Base-by-base conservation (phyloP, 345 rosid species). In the Lumnitzera littorea region DNA sequence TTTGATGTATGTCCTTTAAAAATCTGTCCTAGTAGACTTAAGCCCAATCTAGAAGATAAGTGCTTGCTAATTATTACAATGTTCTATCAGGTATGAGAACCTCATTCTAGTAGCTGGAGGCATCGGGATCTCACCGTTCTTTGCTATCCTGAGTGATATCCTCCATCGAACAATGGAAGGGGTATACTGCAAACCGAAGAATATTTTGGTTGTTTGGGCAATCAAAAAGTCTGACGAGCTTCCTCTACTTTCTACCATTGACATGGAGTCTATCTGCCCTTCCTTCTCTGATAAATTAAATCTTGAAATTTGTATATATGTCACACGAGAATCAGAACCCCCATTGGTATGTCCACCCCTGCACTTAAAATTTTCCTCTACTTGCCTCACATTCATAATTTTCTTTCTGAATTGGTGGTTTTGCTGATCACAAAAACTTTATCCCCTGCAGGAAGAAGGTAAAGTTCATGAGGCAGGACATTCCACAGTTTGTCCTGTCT, bases 71-170 rank as follows among this genome's bases (percentile, higher is more conserved):
- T 4, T 36, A 11, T 36, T 36, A 24, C 24, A 10, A 36, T 67
- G 11, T 43, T 73, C 50, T 66, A 16, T 24, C 69, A 91, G 96
- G 83, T 89, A 89, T 20, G 90, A 89, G 69, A 82, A 85, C 81
- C 80, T 92, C 49, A 66, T 92, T 51, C 71, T 92, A 65, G 91
- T 92, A 15, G 98, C 96, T 2, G 98, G 98, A 61, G 96, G 98
- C 52, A 89, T 87, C 46, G 98, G 96, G 46, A 84, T 92, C 66
- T 82, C 96, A 15, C 98, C 98, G 0, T 84, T 92, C 77, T 59
- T 92, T 50, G 96, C 96, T 43, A 80, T 92, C 70, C 27, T 89
- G 76, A 84, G 91, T 27, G 96, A 92, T 61, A 67, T 92, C 72
- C 70, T 87, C 60, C 96, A 82, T 68, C 81, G 95, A 14, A 56